A percentile compares a stretch with the other conserved stretches of the same genome.
These are phyloP conservation scores for Wickerhamomyces sp. DNA, from an alignment of 1,139 yeast species.

Conservation along the genomic window DNA sequence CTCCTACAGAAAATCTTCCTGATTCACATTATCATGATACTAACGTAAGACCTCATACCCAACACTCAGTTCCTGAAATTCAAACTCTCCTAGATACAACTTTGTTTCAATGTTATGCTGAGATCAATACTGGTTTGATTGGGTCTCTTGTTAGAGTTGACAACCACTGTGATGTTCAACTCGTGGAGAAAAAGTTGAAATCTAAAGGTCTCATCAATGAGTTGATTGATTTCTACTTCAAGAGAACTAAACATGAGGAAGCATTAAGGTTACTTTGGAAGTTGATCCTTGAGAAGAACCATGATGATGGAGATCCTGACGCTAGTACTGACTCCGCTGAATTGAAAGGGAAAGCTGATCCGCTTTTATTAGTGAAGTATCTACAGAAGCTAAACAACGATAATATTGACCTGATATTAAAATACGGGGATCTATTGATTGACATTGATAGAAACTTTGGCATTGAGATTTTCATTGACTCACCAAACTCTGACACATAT, in stretches of 20 bases:
- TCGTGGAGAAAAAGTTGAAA: conserved; percentile 55
- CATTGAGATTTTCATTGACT: conserved; percentile 58
- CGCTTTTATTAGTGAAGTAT: conserved; percentile 40
- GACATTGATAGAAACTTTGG: conserved; percentile 31
- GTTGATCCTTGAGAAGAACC: conserved; percentile 19
- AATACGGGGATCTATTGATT: conserved; percentile 56
- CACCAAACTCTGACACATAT: conserved; percentile 57
- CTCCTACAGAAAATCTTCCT: neutral
- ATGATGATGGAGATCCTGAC: conserved; percentile 13
- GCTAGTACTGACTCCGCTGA: neutral
- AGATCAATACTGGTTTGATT: conserved; percentile 63
- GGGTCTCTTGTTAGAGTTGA: conserved; percentile 78
- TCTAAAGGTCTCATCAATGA: conserved; percentile 55
- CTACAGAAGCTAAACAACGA: conserved; percentile 54
- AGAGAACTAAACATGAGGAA: conserved; percentile 55
- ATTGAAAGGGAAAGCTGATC: neutral
- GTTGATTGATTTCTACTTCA: conserved; percentile 72
- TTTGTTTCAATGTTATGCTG: conserved; percentile 67
- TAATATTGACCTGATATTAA: conserved; percentile 50
- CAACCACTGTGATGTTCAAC: conserved; percentile 64
- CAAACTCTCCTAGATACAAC: conserved; percentile 70
- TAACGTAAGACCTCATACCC: conserved; percentile 18
- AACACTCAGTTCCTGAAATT: conserved; percentile 25
- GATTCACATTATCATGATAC: neutral
- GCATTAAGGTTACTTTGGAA: conserved; percentile 57